A percentile compares a stretch with the other conserved stretches of the same genome.
Conservation (phyloP, 768 basidiomycete genomes). For the Rossbeevera mucosa region DNA sequence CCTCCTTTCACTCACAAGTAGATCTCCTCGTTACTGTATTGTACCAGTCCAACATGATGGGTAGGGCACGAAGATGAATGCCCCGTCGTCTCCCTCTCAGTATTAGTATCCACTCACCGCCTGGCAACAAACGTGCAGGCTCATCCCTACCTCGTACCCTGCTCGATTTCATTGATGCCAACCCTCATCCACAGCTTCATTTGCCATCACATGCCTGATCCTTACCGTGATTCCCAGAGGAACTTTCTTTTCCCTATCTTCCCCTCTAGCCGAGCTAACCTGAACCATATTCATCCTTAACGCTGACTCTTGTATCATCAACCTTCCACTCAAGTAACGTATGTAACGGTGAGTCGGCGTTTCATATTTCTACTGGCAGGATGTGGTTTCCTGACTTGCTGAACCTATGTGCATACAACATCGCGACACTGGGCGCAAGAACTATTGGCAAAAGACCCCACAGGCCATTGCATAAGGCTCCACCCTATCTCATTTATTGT, state of each 20-base stretch:
- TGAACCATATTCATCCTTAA: not conserved
- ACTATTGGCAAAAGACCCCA: not conserved
- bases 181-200: not conserved
- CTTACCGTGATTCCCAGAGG: not conserved
- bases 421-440: not conserved
- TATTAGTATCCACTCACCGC: not conserved
- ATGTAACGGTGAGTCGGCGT: not conserved
- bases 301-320: not conserved
- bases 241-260: not conserved
- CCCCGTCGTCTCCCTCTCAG: not conserved
- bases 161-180: not conserved
- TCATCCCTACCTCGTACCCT: not conserved
- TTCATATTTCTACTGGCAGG: not conserved
- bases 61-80: not conserved
- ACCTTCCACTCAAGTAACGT: not conserved
- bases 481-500: not conserved
- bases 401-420: not conserved
- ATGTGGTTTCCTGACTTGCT: not conserved
- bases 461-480: not conserved
- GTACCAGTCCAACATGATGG: not conserved
- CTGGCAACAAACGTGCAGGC: not conserved
- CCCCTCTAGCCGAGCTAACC: not conserved
- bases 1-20: not conserved
- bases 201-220: not conserved
- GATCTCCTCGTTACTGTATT: not conserved